These are phyloP conservation scores for Lactuca saligna DNA, from an alignment of 129 eudicot genomes.

Conservation along the genomic window DNA sequence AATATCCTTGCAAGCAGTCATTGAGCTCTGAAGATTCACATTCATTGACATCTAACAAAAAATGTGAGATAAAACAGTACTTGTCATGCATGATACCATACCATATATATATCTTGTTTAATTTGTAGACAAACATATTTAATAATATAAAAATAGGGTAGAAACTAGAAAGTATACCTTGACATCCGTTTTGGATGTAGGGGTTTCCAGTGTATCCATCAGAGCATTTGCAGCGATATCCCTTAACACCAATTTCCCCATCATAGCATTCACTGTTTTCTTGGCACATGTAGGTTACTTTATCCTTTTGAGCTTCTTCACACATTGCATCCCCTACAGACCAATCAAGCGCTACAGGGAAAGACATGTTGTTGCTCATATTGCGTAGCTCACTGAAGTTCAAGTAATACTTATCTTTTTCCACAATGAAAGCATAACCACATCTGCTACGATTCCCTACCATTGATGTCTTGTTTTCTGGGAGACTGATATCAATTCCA, in stretches of 20 bases:
- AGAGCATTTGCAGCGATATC: constrained; percentile 30
- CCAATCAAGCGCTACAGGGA: constrained; percentile 20
- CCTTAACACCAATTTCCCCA: background rate
- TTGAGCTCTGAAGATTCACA: constrained; percentile 14
- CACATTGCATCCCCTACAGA: constrained; percentile 24
- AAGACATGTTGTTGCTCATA: constrained; percentile 5
- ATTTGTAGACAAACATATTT: background rate
- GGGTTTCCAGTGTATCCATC: constrained; percentile 24
- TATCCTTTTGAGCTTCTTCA: constrained; percentile 25
- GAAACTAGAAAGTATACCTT: background rate
- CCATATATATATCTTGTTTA: background rate
- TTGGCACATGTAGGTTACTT: constrained; percentile 13
- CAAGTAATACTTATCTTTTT: background rate
- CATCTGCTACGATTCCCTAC: background rate
- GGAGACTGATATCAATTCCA: background rate
- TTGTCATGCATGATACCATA: background rate
- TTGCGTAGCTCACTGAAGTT: background rate
- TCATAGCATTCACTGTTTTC: constrained; percentile 13
- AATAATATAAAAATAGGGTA: background rate
- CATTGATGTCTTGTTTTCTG: background rate
- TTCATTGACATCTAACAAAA: constrained; percentile 28
- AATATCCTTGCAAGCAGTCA: constrained; percentile 19
- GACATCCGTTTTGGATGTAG: constrained; percentile 11
- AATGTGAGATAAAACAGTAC: background rate
- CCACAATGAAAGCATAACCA: constrained; percentile 32